Percentiles rank a stretch among this genome's conserved stretches.
These are phyloP conservation scores for Chlorociboria aeruginascens DNA, from an alignment of 495 filamentous ascomycete genomes.

Conservation along the genomic window DNA sequence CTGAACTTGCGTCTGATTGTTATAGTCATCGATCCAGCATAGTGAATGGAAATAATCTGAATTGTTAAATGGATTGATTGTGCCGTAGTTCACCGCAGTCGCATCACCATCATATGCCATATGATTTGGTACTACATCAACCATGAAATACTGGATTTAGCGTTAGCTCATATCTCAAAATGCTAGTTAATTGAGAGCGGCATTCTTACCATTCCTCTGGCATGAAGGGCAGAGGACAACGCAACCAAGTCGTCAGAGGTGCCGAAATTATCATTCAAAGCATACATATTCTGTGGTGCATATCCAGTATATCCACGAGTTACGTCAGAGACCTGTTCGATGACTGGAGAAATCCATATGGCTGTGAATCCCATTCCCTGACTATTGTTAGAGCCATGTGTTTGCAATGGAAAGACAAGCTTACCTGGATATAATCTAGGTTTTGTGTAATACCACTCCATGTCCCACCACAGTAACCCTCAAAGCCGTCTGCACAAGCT, in stretches of 20 bases:
- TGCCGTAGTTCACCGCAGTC: not conserved
- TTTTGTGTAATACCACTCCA: conserved; percentile 59
- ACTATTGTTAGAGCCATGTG: not conserved
- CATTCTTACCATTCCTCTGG: conserved; percentile 41
- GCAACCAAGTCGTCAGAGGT: conserved; percentile 50
- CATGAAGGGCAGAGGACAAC: conserved; percentile 44
- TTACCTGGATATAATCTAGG: conserved; percentile 50
- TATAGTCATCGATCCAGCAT: conserved; percentile 51
- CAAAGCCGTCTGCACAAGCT: conserved; percentile 38
- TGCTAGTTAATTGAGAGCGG: too few relatives aligned
- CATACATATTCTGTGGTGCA: conserved; percentile 56
- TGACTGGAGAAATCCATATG: conserved; percentile 71
- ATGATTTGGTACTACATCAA: conserved; percentile 9
- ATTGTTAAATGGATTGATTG: conserved; percentile 4
- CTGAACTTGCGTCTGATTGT: conserved; percentile 24
- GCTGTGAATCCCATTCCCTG: conserved; percentile 62
- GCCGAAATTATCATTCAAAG: conserved; percentile 52
- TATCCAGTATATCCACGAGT: conserved; percentile 54
- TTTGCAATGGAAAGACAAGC: not conserved
- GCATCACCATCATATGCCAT: not conserved
- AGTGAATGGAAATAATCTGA: conserved; percentile 49
- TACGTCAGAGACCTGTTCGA: conserved; percentile 34
- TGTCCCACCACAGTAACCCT: conserved; percentile 62
- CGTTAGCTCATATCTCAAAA: too few relatives aligned
- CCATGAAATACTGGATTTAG: conserved; percentile 1